Evolutionary conservation across 345 rosid genomes (phyloP), one percentile per base, ranked within the genome.

Genomic region (Citrus medica): DNA sequence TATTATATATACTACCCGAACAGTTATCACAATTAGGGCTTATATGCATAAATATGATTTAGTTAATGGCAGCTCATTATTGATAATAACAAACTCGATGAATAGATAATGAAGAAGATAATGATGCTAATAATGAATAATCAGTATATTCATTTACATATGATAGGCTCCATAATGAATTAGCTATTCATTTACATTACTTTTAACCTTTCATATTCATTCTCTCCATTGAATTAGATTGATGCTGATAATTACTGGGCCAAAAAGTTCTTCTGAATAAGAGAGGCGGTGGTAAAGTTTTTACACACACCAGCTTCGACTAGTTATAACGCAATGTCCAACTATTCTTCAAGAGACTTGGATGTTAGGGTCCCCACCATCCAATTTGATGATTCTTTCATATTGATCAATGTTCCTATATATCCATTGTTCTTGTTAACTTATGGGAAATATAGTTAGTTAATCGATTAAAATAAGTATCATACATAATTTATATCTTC

Each of bases 361-460:
- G 12, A 67, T 1, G 19, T n/a, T 51, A 28, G 19, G 60, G 61
- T 51, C 60, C 38, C n/a, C 35, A 2, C 17, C 17, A 5, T 32
- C 33, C 32, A 5, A 56, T 73, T n/a, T 51, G 60, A 27, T 25
- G 48, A 19, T 32, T 55, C 77, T 70, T 28, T 17, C 58, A 5
- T 13, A 35, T 30, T 46, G 19, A 40, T 61, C 14, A 67, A 53
- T 48, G 27, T 32, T 61, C 6, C 66, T 27, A 19, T 71, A 3
- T 13, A 46, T 42, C 48, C 48, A 42, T 76, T n/a, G 37, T 79
- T 77, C 83, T 74, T 74, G 82, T 59, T 71, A 42, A 10, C 48
- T 10, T 42, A 42, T 42, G 48, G 48, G 1, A 46, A 46, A 46
- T 46, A 46, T 3, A 46, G 51, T 12, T 13, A 46, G 17, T 46